Conservation (phyloP, 2,329 filamentous ascomycete genomes). For the Phialophora tarda region DNA sequence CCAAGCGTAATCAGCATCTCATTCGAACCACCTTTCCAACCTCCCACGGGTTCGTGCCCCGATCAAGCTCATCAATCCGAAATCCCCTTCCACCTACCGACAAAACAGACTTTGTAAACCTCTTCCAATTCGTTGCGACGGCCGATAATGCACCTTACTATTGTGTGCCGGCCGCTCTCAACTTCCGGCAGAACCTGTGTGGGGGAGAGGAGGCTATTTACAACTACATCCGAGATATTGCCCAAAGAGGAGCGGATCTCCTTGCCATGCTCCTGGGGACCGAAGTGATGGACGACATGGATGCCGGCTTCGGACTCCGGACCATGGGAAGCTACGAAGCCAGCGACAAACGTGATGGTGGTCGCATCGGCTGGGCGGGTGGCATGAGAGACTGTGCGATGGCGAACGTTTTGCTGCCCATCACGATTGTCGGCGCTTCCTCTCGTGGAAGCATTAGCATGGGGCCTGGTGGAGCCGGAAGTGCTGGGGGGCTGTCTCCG, state of each 20-base stretch:
- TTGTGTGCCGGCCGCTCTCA: constrained; percentile 72
- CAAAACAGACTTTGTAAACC: constrained; percentile 67
- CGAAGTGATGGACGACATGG: constrained; percentile 66
- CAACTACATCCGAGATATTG: constrained; percentile 67
- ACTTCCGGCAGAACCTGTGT: constrained; percentile 70
- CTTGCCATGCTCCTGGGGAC: constrained; percentile 71
- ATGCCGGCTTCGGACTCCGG: constrained; percentile 40
- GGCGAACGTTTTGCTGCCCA: constrained; percentile 74
- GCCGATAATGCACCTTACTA: constrained; percentile 74
- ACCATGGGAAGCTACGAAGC: constrained; percentile 40
- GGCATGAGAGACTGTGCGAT: constrained; percentile 69
- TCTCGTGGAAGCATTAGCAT: constrained; percentile 37
- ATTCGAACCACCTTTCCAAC: constrained; percentile 78
- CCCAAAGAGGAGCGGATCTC: constrained; percentile 65
- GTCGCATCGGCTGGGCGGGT: constrained; percentile 52
- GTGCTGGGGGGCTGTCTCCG: constrained; percentile 38
- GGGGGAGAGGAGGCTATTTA: constrained; percentile 76
- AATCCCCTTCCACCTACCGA: constrained; percentile 32
- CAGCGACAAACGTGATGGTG: constrained; percentile 40
- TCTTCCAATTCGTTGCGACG: constrained; percentile 80
- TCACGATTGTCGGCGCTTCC: constrained; percentile 52
- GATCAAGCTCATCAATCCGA: constrained; percentile 13
- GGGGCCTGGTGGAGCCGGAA: constrained; percentile 39
- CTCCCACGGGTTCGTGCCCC: constrained; percentile 74
- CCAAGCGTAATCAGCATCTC: constrained; percentile 73